Percentiles rank a stretch among this genome's conserved stretches.
Conservation (phyloP, 495 filamentous ascomycete genomes). For the Lepidopterella palustris region DNA sequence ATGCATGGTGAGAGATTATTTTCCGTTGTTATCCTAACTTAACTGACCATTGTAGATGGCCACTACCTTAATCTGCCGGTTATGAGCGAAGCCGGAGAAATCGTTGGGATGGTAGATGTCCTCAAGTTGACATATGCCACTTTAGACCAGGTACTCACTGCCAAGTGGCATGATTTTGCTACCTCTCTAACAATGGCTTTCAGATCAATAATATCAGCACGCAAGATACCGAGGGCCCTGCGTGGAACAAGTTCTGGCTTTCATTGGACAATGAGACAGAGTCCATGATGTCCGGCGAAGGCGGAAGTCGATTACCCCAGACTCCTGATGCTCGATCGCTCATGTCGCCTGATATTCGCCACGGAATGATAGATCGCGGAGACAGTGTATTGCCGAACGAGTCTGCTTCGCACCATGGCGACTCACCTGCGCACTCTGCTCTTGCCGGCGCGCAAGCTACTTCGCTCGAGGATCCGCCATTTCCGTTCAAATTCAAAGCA, state of each 20-base stretch:
- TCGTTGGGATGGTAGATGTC: slow-evolving; percentile 98
- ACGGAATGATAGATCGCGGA: slow-evolving; percentile 54
- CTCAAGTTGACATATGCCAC: slow-evolving; percentile 97
- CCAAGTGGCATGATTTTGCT: slow-evolving; percentile 3
- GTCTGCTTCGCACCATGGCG: slow-evolving; percentile 88
- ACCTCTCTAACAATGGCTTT: slow-evolving; percentile 10
- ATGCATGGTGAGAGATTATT: slow-evolving; percentile 74
- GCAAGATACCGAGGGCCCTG: slow-evolving; percentile 84
- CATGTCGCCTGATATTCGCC: slow-evolving; percentile 69
- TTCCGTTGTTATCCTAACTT: not conserved
- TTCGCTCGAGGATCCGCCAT: slow-evolving; percentile 63
- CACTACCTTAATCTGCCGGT: slow-evolving; percentile 97
- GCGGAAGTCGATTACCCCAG: slow-evolving; percentile 59
- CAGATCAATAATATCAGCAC: slow-evolving; percentile 73
- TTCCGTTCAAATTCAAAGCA: slow-evolving; percentile 99
- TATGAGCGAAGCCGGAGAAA: slow-evolving; percentile 95
- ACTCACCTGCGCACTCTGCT: slow-evolving; percentile 64
- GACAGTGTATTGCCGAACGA: slow-evolving; percentile 87
- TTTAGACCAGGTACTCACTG: slow-evolving; percentile 74
- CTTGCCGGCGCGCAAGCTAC: slow-evolving; percentile 46
- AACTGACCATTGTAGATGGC: slow-evolving; percentile 58
- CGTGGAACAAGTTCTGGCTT: slow-evolving; percentile 99
- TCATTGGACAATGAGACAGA: slow-evolving; percentile 95
- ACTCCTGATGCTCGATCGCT: slow-evolving; percentile 60
- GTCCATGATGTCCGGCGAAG: slow-evolving; percentile 85